Base-by-base conservation (phyloP, 177 flowering plant genomes). In the Telopea speciosissima region DNA sequence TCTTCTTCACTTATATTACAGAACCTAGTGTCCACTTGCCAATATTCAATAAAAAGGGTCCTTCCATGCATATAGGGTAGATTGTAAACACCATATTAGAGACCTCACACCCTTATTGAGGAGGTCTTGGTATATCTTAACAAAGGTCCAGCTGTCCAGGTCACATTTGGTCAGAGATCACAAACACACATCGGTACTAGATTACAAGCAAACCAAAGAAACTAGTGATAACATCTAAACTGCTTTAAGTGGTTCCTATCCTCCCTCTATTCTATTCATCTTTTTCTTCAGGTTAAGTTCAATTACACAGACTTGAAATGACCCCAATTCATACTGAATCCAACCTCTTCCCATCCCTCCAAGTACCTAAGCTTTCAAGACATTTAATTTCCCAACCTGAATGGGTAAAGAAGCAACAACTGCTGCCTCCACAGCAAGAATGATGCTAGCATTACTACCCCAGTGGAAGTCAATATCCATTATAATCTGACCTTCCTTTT, bases 381-480 rank as follows among this genome's bases (percentile, higher is more conserved):
- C 21, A 64, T 42, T 70, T 24, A 23, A 68, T 54, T 45, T 26
- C 77, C 81, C 31, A 69, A 91, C 99, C 97, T 96, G 97, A 83
- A 96, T 90, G 26, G 98, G 98, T 63, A 93, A 82, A 65, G 97
- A 89, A 76, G 99, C 99, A 79, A 91, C 92, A 60, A 87, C 79
- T 21, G 99, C 97, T 81, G 97, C 93, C 80, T 95, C 93, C 77
- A 90, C 96, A 68, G 82, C 95, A 72, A 96, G 83, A 72, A 96
- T 81, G 75, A 96, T 96, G 80, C 86, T 93, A 26, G 99, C 95
- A 81, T 96, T 92, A 79, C 98, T 98, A 80, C 99, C 95, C 98
- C 97, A 96, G 33, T 92, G 85, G 24, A 93, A 82, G 79, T 96
- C 99, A 82, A 93, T 86, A 68, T 93, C 99, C 98, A 96, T 90